phyloP scores from a whole-genome alignment of 2,329 filamentous ascomycete species.

The Lachnellula subtilissima region DNA sequence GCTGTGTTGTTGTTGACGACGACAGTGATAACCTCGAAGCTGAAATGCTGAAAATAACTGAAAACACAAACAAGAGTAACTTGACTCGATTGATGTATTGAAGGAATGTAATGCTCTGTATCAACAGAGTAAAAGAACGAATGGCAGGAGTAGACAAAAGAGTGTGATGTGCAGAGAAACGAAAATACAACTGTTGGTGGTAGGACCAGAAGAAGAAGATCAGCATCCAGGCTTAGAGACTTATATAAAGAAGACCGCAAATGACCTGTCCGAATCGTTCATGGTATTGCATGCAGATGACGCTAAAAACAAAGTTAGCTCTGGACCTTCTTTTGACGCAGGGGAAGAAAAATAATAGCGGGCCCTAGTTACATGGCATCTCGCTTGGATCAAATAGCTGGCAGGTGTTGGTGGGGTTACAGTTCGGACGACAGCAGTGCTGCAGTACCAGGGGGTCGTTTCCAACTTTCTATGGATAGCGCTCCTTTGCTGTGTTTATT shows the following conservation, averaged over 20 bases:
- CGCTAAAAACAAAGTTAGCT: background rate
- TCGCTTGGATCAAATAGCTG: background rate
- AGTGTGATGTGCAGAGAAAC: slow-evolving; percentile 18
- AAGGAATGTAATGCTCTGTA: slow-evolving; percentile 27
- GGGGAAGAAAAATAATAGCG: background rate
- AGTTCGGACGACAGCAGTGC: background rate
- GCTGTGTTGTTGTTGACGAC: slow-evolving; percentile 11
- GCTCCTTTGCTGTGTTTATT: background rate
- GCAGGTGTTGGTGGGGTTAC: background rate
- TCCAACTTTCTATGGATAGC: background rate
- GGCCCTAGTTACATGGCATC: slow-evolving; percentile 2
- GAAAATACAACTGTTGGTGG: slow-evolving; percentile 6
- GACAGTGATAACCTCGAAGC: slow-evolving; percentile 23
- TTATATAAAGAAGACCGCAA: background rate
- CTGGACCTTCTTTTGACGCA: background rate
- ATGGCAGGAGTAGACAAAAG: slow-evolving; percentile 16
- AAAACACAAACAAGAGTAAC: slow-evolving; percentile 23
- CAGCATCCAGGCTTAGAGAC: background rate
- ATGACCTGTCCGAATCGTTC: background rate
- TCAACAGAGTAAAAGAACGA: slow-evolving; percentile 25
- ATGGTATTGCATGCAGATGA: background rate
- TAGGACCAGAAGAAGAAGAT: slow-evolving; percentile 4
- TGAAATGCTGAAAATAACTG: slow-evolving; percentile 8
- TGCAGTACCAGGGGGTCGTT: background rate
- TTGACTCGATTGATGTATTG: slow-evolving; percentile 23